Base-by-base conservation (phyloP, 2,329 filamentous ascomycete genomes). In the Ophioceras dolichostomum region DNA sequence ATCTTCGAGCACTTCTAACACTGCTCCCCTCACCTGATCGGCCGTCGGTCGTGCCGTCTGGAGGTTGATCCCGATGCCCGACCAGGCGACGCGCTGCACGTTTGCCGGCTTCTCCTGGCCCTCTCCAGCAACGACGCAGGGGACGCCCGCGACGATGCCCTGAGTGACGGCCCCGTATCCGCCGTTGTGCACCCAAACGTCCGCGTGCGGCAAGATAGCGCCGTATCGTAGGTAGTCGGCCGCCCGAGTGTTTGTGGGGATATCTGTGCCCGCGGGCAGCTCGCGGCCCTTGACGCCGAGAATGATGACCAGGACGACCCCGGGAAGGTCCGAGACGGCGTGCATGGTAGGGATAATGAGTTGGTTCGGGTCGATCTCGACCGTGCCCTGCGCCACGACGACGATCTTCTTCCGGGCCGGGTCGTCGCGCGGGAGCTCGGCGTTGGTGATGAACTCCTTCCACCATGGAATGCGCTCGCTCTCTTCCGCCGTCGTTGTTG, bases 91-190 rank as follows among this genome's bases (percentile, higher is more conserved):
- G 2, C 59, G 46, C 22, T 45, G 47, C 4, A 54, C 49, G 39
- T 58, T 62, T 41, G 62, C 60, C 5, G 49, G 47, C 49, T 62
- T 63, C 43, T 63, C 60, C 51, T 62, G 59, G 1, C 57, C 57
- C 39, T 61, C 59, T 13, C 59, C 60, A 1, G 57, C 58, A 3
- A 58, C 50, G 0, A 62, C 55, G 56, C 60, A 59, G 3, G 59
- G 58, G 17, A 61, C 55, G 4, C 55, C 59, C 36, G 60, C 52
- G 6, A 56, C 55, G 32, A 63, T 53, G 10, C 58, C 59, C 37
- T 63, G 60, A 35, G 52, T 56, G 9, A 60, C 52, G 4, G 59
- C 60, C 4, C 60, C 60, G 40, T 60, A 63, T 1, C 60, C 60
- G 2, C 53, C 60, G 37, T 63, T 63, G 41, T 60, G 57, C 4